phyloP scores from a whole-genome alignment of 75 land plant genomes.

The Azolla pinnata region DNA sequence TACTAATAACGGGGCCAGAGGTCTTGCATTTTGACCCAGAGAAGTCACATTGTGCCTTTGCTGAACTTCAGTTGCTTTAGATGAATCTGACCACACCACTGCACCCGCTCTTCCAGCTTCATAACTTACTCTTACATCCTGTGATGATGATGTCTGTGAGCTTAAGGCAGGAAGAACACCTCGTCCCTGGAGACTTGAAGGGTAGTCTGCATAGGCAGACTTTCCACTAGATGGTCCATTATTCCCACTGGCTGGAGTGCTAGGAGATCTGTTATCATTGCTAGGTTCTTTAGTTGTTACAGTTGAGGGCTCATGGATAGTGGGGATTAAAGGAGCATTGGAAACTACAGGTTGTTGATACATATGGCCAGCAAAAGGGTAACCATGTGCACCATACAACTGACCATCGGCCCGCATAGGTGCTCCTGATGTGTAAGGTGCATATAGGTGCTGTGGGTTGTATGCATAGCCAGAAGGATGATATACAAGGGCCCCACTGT shows the following conservation, averaged over 20 bases:
- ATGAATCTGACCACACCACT: slow-evolving; percentile 63
- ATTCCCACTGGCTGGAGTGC: slow-evolving; percentile 37
- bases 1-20: slow-evolving; percentile 41
- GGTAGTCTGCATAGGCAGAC: slow-evolving; percentile 20
- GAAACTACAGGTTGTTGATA: slow-evolving; percentile 51
- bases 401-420: slow-evolving; percentile 56
- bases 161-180: slow-evolving; percentile 39
- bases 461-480: slow-evolving; percentile 55
- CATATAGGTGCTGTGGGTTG: slow-evolving; percentile 44
- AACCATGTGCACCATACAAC: slow-evolving; percentile 55
- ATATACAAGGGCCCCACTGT: slow-evolving; percentile 40
- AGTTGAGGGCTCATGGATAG: slow-evolving; percentile 15
- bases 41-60: slow-evolving; percentile 23
- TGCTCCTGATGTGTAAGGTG: slow-evolving; percentile 43
- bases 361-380: slow-evolving; percentile 50
- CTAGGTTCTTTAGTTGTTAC: slow-evolving; percentile 22
- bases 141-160: slow-evolving; percentile 32
- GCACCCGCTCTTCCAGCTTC: slow-evolving; percentile 45
- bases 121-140: slow-evolving; percentile 43
- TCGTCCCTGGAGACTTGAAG: slow-evolving; percentile 41
- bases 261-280: slow-evolving; percentile 27
- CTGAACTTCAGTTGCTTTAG: slow-evolving; percentile 41
- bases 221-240: slow-evolving; percentile 22
- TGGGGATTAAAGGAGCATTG: slow-evolving; percentile 28
- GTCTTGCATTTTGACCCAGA: slow-evolving; percentile 38